Conservation (phyloP, 78 protist species). For the Monosiga brevicollis region DNA sequence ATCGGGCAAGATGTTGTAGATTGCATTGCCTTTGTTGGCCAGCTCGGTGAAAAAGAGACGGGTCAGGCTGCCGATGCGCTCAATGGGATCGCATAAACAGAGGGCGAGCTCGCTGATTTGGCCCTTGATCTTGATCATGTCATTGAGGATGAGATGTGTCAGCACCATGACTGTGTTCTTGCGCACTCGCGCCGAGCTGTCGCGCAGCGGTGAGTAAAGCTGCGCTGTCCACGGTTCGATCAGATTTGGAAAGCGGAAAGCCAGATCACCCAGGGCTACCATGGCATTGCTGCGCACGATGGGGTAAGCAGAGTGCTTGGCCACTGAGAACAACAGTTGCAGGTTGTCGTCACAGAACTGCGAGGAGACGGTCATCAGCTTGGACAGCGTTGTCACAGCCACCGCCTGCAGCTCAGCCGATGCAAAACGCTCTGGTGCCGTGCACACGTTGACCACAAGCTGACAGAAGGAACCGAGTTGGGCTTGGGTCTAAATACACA, state of each 20-base stretch:
- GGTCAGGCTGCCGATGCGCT: constrained; percentile 32
- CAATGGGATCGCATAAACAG: constrained; percentile 46
- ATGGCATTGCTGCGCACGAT: constrained; percentile 65
- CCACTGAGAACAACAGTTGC: constrained; percentile 49
- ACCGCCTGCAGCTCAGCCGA: constrained; percentile 19
- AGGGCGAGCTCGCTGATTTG: constrained; percentile 56
- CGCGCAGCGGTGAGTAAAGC: constrained; percentile 51
- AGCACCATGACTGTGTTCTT: constrained; percentile 76
- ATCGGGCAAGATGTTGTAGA: constrained; percentile 88
- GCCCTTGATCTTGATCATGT: constrained; percentile 69
- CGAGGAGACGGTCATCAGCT: constrained; percentile 54
- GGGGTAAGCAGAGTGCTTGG: constrained; percentile 5
- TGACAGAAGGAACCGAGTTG: no score
- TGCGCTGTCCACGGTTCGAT: constrained; percentile 81
- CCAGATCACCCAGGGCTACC: constrained; percentile 82
- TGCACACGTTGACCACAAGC: constrained; percentile 37
- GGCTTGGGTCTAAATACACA: no score
- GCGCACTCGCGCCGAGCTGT: constrained; percentile 61
- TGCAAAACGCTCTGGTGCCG: not conserved
- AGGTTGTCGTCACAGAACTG: constrained; percentile 48
- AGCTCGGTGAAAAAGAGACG: constrained; percentile 53
- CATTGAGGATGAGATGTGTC: constrained; percentile 86
- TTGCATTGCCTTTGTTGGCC: constrained; percentile 25
- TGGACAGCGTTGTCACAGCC: constrained; percentile 61
- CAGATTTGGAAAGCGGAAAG: constrained; percentile 65